Conservation (phyloP, 2,329 filamentous ascomycete species). For the Cladophialophora carrionii region DNA sequence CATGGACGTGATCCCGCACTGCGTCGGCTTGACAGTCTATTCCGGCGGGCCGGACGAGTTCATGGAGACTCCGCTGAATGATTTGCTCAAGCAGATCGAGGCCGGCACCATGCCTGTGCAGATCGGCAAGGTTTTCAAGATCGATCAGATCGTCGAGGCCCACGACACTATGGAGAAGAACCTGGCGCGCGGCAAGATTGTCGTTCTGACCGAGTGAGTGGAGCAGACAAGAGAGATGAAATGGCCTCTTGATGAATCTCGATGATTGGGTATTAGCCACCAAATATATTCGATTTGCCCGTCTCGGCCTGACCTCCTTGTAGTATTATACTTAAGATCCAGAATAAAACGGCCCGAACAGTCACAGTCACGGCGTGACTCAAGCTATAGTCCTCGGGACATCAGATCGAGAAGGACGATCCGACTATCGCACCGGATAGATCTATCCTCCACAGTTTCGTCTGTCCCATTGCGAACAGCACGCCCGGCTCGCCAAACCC, state of each 20-base stretch:
- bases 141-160: conserved; percentile 54
- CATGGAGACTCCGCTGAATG: conserved; percentile 48
- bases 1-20: conserved; percentile 50
- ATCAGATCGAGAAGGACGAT: conserved; percentile 3
- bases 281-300: background rate
- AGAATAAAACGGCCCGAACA: no score
- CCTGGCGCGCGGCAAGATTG: conserved; percentile 52
- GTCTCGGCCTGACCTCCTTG: background rate
- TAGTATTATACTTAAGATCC: background rate
- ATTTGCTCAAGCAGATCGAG: conserved; percentile 46
- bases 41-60: conserved; percentile 47
- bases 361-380: no score
- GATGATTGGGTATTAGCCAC: background rate
- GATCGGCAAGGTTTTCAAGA: conserved; percentile 49
- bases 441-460: conserved; percentile 16
- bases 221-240: background rate
- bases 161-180: conserved; percentile 53
- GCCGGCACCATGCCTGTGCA: conserved; percentile 47
- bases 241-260: background rate
- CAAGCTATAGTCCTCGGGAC: background rate
- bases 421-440: background rate
- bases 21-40: conserved; percentile 50
- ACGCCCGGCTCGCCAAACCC: conserved; percentile 45
- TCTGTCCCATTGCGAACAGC: conserved; percentile 24
- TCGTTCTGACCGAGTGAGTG: conserved; percentile 42